Evolutionary conservation across 768 basidiomycete genomes (phyloP).

Genomic region (Boletus subparvulus): DNA sequence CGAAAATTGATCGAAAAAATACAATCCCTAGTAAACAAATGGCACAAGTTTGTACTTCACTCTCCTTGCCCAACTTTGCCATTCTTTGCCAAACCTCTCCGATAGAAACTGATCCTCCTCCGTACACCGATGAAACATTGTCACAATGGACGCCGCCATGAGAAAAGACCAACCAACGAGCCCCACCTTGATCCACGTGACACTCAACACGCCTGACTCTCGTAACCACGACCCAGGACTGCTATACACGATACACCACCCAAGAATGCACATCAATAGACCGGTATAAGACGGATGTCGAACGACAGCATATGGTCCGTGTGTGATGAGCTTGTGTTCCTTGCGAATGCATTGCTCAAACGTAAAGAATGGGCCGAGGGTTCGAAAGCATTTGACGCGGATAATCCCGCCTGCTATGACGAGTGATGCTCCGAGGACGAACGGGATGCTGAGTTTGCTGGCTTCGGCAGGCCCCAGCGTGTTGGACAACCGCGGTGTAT

Average conservation of each 20-base stretch:
- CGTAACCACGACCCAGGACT: constrained; percentile 3
- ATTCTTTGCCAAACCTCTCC: constrained; percentile 17
- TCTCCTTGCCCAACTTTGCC: constrained; percentile 19
- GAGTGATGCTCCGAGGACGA: constrained; percentile 1
- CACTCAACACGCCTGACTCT: neutral
- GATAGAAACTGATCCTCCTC: constrained; percentile 23
- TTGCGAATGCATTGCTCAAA: constrained; percentile 18
- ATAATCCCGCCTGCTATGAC: constrained; percentile 1
- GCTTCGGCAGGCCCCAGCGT: constrained; percentile 10
- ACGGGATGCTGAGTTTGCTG: neutral
- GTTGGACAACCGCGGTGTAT: neutral
- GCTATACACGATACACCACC: neutral
- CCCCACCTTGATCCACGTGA: neutral
- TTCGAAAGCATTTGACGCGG: constrained; percentile 3
- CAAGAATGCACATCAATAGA: neutral
- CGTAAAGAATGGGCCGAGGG: constrained; percentile 24
- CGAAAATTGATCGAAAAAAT: too few species aligned
- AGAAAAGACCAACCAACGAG: neutral
- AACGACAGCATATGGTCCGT: constrained; percentile 26
- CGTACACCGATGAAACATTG: constrained; percentile 14
- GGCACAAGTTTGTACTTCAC: constrained; percentile 12
- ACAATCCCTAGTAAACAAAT: neutral
- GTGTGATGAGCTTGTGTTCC: constrained; percentile 26
- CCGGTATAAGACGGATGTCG: constrained; percentile 32
- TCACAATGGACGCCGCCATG: neutral